Evolutionary conservation across 2,329 filamentous ascomycete genomes (phyloP).

Genomic region (Trichoderma endophyticum): DNA sequence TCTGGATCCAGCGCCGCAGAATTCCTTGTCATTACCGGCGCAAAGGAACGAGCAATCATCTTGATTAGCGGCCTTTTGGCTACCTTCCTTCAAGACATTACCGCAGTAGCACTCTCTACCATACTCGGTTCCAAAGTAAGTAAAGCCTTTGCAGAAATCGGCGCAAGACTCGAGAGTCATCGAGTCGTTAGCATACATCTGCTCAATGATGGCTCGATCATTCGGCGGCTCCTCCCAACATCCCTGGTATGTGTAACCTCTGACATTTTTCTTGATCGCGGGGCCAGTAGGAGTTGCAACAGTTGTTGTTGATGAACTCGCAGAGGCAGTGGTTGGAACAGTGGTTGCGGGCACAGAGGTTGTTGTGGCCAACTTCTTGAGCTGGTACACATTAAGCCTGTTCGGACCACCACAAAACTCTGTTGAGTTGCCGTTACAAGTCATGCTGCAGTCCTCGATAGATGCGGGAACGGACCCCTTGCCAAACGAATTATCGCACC

Average conservation of each 20-base stretch:
- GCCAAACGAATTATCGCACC: constrained; percentile 33
- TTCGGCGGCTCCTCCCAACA: constrained; percentile 37
- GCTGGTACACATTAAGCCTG: constrained; percentile 36
- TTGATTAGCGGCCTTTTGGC: constrained; percentile 28
- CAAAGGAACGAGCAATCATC: constrained; percentile 35
- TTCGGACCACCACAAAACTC: constrained; percentile 37
- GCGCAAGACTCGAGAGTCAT: constrained; percentile 38
- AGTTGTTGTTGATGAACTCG: constrained; percentile 10
- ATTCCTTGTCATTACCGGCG: constrained; percentile 31
- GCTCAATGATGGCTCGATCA: constrained; percentile 31
- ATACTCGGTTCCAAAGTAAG: constrained; percentile 36
- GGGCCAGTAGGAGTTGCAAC: constrained; percentile 26
- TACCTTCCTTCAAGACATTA: constrained; percentile 29
- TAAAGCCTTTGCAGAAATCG: constrained; percentile 29
- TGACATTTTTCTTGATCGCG: not conserved
- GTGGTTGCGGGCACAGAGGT: constrained; percentile 24
- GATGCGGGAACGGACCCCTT: constrained; percentile 31
- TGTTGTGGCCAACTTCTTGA: constrained; percentile 17
- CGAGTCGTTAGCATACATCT: constrained; percentile 29
- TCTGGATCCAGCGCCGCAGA: constrained; percentile 33
- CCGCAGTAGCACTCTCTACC: constrained; percentile 41
- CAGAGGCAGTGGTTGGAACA: constrained; percentile 1
- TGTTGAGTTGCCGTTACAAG: constrained; percentile 36
- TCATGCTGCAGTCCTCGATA: constrained; percentile 33
- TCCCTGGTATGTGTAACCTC: constrained; percentile 34